Base-by-base conservation (phyloP, 306 rosid genomes). In the Rosa rugosa region DNA sequence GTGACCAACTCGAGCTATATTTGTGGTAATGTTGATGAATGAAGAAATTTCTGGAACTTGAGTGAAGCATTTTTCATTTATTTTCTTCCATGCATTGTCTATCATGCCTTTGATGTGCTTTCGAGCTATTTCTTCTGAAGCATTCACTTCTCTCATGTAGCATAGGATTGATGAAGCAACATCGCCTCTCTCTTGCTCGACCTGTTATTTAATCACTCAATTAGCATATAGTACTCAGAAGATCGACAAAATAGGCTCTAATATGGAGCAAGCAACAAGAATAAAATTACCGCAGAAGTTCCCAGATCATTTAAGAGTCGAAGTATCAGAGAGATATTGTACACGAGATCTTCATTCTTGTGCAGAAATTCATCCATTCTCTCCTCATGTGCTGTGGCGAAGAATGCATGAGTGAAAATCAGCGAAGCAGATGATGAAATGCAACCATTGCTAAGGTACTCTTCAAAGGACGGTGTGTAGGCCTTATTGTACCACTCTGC, bases 131-230 rank as follows among this genome's bases (percentile, higher is more conserved):
- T 87, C 89, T 59, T 91, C 96, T 46, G 73, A 60, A 23, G 64
- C 86, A 36, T 71, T 45, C 82, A 10, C 80, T 78, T 91, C 80
- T 70, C 80, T 76, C 91, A 86, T 91, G 53, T 84, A 84, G 14
- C 96, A 91, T 22, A 78, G 0, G 59, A 91, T 80, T 42, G 90
- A 83, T 0, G 96, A 91, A 36, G 91, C 80, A n/a, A 79, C 86
- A 76, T 91, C 96, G 0, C 96, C 96, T 67, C 90, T 85, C 80
- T 89, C 90, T 56, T 64, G 78, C 72, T 91, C 96, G 2, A 88
- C 91, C 93, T 87, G 85, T 13, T 18, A 17, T 3, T 9, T 31
- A 18, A 31, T 17, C 63, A 56, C 63, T 16, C 8, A n/a, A 18
- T 72, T 17, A 71, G 10, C 44, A 36, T 31, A 31, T 14, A 14